These are phyloP conservation scores for Pseudocercospora musae DNA, from an alignment of 2,329 filamentous ascomycete genomes.

Conservation along the genomic window DNA sequence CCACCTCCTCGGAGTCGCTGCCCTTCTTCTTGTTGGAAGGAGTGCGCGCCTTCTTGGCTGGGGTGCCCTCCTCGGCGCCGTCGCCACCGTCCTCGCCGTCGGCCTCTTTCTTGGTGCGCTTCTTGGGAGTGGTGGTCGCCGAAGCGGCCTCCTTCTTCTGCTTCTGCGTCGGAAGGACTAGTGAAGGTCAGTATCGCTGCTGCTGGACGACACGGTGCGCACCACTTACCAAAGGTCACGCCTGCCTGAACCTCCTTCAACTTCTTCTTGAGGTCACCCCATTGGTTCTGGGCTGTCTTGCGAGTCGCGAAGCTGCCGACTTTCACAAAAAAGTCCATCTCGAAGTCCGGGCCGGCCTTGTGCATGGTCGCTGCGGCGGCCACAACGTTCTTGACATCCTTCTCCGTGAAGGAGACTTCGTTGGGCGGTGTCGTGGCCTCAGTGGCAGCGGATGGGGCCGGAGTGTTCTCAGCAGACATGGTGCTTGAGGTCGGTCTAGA, in stretches of 20 bases:
- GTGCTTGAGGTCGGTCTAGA: not conserved
- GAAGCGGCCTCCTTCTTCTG: conserved; percentile 1
- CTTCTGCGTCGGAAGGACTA: not conserved
- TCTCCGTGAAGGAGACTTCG: conserved; percentile 27
- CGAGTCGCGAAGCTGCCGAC: conserved; percentile 31
- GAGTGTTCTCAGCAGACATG: conserved; percentile 14
- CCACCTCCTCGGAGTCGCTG: conserved; percentile 16
- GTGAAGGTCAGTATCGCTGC: conserved; percentile 6
- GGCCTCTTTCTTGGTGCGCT: conserved; percentile 30
- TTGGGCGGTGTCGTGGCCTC: conserved; percentile 1
- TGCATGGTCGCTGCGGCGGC: conserved; percentile 34
- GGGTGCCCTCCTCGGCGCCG: conserved; percentile 11
- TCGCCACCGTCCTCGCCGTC: conserved; percentile 20
- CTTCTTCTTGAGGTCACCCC: conserved; percentile 37
- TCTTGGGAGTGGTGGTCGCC: conserved; percentile 21
- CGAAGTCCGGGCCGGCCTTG: conserved; percentile 34
- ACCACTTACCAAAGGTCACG: conserved; percentile 16
- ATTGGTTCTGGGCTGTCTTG: conserved; percentile 35
- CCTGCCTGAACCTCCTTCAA: conserved; percentile 20
- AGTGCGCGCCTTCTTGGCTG: conserved; percentile 16
- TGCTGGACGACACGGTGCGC: not conserved
- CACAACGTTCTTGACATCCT: conserved; percentile 30
- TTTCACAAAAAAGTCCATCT: conserved; percentile 31
- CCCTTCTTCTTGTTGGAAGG: conserved; percentile 19
- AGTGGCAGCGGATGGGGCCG: conserved; percentile 7